These are phyloP conservation scores for Leccinellum luteum DNA, from an alignment of 768 basidiomycete genomes.

Conservation along the genomic window DNA sequence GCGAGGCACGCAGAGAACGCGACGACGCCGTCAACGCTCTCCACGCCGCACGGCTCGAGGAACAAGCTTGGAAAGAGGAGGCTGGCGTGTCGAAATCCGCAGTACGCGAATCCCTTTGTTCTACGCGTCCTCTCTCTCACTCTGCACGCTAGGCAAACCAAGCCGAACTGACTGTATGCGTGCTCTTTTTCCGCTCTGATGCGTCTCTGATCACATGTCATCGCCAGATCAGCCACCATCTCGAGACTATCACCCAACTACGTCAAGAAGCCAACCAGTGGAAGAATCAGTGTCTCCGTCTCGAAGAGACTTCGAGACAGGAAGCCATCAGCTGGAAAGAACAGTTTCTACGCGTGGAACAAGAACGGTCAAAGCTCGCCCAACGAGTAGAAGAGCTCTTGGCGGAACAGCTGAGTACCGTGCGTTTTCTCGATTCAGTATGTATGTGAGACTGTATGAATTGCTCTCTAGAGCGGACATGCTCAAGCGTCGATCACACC, in stretches of 20 bases:
- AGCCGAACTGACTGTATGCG: constrained; percentile 52
- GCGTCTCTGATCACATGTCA: not conserved
- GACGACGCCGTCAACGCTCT: constrained; percentile 47
- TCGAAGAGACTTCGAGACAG: constrained; percentile 44
- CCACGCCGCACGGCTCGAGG: constrained; percentile 44
- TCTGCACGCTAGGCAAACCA: constrained; percentile 44
- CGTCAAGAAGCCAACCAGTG: constrained; percentile 66
- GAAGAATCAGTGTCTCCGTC: constrained; percentile 61
- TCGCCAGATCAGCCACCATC: constrained; percentile 55
- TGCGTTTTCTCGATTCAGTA: constrained; percentile 26
- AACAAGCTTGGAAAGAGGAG: constrained; percentile 48
- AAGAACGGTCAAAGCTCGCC: constrained; percentile 59
- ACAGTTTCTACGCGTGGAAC: constrained; percentile 71
- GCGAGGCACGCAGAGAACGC: constrained; percentile 49
- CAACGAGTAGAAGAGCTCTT: constrained; percentile 59
- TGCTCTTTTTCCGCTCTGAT: not conserved
- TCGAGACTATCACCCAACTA: constrained; percentile 58
- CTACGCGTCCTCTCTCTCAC: constrained; percentile 10
- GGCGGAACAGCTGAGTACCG: constrained; percentile 43
- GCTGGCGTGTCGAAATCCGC: constrained; percentile 41
- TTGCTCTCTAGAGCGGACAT: constrained; percentile 13
- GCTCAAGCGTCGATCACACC: constrained; percentile 19
- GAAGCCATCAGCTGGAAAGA: constrained; percentile 75
- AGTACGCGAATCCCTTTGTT: constrained; percentile 37
- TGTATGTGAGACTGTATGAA: constrained; percentile 1